Evolutionary conservation across 2,329 filamentous ascomycete genomes (phyloP), one percentile per base, ranked within the genome.

Genomic region (Colletotrichum acutatum): DNA sequence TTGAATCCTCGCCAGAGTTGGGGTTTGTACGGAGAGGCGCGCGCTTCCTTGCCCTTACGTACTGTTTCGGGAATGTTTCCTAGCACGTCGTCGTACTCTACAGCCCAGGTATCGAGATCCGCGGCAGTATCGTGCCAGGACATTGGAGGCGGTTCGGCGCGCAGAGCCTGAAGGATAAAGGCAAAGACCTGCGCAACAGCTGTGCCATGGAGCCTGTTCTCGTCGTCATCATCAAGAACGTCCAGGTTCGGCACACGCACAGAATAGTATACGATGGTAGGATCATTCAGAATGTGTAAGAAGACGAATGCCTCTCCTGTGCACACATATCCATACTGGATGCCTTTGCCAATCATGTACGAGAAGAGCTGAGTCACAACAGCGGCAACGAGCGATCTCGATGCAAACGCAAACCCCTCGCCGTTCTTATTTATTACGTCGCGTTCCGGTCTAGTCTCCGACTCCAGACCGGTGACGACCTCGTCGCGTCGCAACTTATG

Each of bases 121-220:
- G 71, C 70, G 34, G 80, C 75, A 12, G 68, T 74, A 56, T 83
- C 76, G 66, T 81, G 76, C 83, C 79, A 85, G 1, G 75, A 74
- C 67, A 71, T 16, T 6, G 76, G 72, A 1, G 79, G 81, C n/a
- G 78, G 79, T n/a, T 56, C 52, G 7, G 76, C 71, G 61, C 72
- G 74, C 58, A 83, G 74, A 37, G 81, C 80, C 68, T 80, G 78
- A 66, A 84, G 74, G 24, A 81, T 71, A 34, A 85, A 84, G 56
- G 82, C 79, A 37, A 37, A 37, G 34, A 14, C 34, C 34, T 37
- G 34, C 1, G 80, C 79, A 59, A 82, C 79, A 26, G 83, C 82
- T 0, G 82, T 85, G 24, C 75, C 76, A 72, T 84, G 76, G 24
- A 84, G 79, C 67, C 78, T 77, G 12, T 70, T 77, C 30, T 82